Evolutionary conservation across 2,329 filamentous ascomycete species (phyloP), one percentile per base, ranked within the genome.

Genomic region (Domatiomyces catenatus): DNA sequence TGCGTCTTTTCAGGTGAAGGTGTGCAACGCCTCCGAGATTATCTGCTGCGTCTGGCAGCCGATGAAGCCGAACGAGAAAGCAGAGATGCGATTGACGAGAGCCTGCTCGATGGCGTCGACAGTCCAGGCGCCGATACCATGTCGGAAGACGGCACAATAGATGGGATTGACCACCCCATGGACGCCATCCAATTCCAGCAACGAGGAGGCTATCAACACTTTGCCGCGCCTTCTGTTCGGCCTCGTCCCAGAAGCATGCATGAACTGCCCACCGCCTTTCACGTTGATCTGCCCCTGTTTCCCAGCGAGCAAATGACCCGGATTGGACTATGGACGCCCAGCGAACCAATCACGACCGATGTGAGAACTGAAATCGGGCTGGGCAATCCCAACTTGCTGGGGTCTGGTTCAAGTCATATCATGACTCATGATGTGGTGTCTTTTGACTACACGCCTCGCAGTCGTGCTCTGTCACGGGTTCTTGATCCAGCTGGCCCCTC

Each of bases 1-100:
- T 98, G 92, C 63, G 92, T 98, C 49, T 98, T 98, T 66, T 95
- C 89, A 1, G 90, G 92, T 5, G 76, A 79, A 22, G 89, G 89
- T 50, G 90, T 98, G 1, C 72, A 73, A 43, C 77, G 79, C 42
- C 77, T 98, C 22, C 83, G 90, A 43, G 76, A 82, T 24, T 85
- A 88, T 62, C 74, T 98, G 42, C 93, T 88, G 45, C 58, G 58
- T 20, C 48, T 60, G 17, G 58, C 57, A 17, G 44, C 55, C 47
- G 58, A 60, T 8, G 54, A 60, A 26, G 54, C 53, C 8, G 56
- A 60, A 47, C 51, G 57, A 32, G 55, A 59, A 50, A 48, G 51
- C 32, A 54, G 57, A 36, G 56, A 55, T 24, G 54, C 54, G 5
- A 56, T 59, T 43, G 58, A 60, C 32, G 58, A 59, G 42, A 58